Conservation (phyloP, 2,329 filamentous ascomycete genomes). For the Aspergillus intermedius region DNA sequence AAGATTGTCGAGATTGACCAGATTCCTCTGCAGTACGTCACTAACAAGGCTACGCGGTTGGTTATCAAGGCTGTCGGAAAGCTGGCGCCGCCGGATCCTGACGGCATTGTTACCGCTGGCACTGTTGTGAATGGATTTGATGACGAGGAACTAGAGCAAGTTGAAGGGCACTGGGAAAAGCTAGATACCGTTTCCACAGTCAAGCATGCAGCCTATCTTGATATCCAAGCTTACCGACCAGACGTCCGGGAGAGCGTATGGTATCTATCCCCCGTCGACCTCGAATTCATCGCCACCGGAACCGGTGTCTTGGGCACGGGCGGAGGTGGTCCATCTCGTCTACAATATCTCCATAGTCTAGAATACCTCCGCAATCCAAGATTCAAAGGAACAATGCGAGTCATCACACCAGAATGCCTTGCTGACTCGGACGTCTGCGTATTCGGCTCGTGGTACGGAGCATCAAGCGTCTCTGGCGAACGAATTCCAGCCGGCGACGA, state of each 20-base stretch:
- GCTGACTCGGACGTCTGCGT: constrained; percentile 36
- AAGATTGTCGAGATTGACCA: constrained; percentile 41
- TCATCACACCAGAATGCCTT: constrained; percentile 34
- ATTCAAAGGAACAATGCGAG: constrained; percentile 31
- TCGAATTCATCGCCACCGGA: constrained; percentile 33
- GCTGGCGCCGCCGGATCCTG: constrained; percentile 40
- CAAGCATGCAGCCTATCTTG: constrained; percentile 14
- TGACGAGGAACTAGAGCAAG: background rate
- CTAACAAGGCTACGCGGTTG: constrained; percentile 38
- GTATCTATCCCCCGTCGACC: constrained; percentile 32
- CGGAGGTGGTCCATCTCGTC: constrained; percentile 37
- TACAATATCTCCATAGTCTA: constrained; percentile 42
- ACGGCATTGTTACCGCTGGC: constrained; percentile 28
- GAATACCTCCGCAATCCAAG: constrained; percentile 28
- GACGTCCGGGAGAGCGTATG: constrained; percentile 27
- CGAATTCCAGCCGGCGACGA: constrained; percentile 9
- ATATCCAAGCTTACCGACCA: constrained; percentile 27
- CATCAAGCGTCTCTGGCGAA: constrained; percentile 14
- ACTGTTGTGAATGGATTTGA: background rate
- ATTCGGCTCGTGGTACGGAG: constrained; percentile 43
- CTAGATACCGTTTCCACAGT: constrained; percentile 8
- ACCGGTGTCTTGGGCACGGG: constrained; percentile 34
- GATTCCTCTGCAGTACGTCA: constrained; percentile 33
- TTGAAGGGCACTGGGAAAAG: background rate
- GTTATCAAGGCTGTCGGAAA: constrained; percentile 36